Percentiles rank a stretch among this genome's conserved stretches.
Evolutionary conservation across 768 basidiomycete genomes (phyloP).

Genomic region (Mycena metata): DNA sequence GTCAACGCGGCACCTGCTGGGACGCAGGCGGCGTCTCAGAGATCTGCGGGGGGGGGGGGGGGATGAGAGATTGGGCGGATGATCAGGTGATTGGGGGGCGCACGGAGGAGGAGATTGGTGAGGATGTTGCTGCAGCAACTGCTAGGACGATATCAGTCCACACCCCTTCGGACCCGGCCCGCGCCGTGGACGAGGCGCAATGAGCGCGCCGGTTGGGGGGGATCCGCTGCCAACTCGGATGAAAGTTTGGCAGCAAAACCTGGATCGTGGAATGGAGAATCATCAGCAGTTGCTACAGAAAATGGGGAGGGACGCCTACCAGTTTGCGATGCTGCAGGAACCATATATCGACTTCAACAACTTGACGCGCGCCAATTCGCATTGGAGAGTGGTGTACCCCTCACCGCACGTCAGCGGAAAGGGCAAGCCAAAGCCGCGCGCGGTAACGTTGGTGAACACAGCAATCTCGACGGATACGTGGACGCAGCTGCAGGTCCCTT

Average conservation of each 20-base stretch:
- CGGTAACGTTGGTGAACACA: conserved; percentile 7
- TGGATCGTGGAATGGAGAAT: conserved; percentile 8
- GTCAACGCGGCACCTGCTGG: too few species aligned
- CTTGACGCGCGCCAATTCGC: conserved; percentile 9
- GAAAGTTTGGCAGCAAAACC: background rate
- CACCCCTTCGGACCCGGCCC: too few species aligned
- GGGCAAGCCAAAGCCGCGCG: too few species aligned
- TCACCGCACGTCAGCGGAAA: too few species aligned
- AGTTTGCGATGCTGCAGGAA: conserved; percentile 10
- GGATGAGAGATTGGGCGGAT: too few species aligned
- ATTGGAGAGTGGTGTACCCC: conserved; percentile 11
- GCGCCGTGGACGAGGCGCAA: conserved; percentile 2
- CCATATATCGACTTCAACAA: background rate
- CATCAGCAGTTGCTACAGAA: conserved; percentile 7
- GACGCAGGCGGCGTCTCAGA: too few species aligned
- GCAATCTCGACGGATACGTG: background rate
- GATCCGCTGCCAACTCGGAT: background rate
- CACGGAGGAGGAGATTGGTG: too few species aligned
- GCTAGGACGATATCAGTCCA: too few species aligned
- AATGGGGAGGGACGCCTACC: background rate
- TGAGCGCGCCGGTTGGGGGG: background rate
- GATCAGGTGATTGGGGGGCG: too few species aligned
- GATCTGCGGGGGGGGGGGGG: too few species aligned
- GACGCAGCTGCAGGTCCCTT: conserved; percentile 39
- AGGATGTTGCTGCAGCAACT: too few species aligned